Base-by-base conservation (phyloP, 2,329 filamentous ascomycete genomes). In the Trichoderma guizhouense region DNA sequence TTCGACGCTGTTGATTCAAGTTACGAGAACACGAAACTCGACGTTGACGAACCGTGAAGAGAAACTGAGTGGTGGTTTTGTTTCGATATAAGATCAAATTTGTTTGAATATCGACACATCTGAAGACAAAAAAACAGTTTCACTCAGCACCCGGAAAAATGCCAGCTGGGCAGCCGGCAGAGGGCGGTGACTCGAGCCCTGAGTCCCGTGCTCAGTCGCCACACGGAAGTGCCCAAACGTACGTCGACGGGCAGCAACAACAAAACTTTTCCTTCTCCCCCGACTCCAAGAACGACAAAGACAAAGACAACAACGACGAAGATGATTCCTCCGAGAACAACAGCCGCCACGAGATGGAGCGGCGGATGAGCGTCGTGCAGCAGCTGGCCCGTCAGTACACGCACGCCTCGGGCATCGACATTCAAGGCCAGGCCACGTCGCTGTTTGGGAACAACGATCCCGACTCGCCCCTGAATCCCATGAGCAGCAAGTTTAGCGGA, bases 401-500 rank as follows among this genome's bases (percentile, higher is more conserved):
- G 21, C 67, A 69, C 34, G 34, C 67, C 14, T 69, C 67, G 11
- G 67, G 67, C 24, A 47, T 69, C n/a, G 67, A 69, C 34, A 36
- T 69, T 15, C 67, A 69, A 4, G 67, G 67, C 14, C 39, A 69
- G 30, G 55, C 67, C 18, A 14, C n/a, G 34, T 68, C 65, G 12
- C 15, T 69, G 0, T 69, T 61, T 30, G 67, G 24, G 21, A 62
- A 69, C 57, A n/a, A 69, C 32, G 67, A 69, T 55, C 57, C 67
- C 8, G 67, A 69, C 28, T 69, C 67, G 18, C 71, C 74, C 1
- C 77, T 86, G 6, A 79, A 85, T 58, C 83, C 84, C 2, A 76
- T 78, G 57, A 82, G 81, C 24, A 76, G 79, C 39, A 72, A 80
- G 4, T 86, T 85, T 75, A 82, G 81, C 72, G 78, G 83, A 11